Base-by-base conservation (phyloP, 2,329 filamentous ascomycete genomes). In the Venturiaceae sp. region DNA sequence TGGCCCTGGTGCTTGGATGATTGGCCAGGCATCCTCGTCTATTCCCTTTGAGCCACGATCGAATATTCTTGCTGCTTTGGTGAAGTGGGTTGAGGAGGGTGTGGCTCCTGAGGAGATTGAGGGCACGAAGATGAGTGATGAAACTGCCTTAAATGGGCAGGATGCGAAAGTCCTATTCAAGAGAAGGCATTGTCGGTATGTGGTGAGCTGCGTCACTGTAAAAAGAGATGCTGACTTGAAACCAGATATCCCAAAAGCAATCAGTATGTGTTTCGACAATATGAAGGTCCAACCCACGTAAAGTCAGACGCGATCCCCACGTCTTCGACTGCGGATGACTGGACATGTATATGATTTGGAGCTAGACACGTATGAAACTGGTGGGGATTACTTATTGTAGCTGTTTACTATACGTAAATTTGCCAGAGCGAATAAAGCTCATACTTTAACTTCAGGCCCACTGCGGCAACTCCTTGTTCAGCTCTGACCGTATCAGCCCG, bases 61-160 rank as follows among this genome's bases (percentile, higher is more conserved):
- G 8, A 60, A 60, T 23, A 54, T 57, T 39, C 36, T 60, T 11
- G 54, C 37, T 30, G 58, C 58, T 8, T 23, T 60, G 19, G 58
- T 60, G 16, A 7, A 39, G 13, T 60, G 58, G 58, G 58, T 60
- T 13, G 58, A 60, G 33, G 33, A 60, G 23, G 58, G 58, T 2
- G 28, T 34, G 4, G 58, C 58, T 5, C 58, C 41, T 13, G 33
- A 57, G 5, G 44, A 30, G 32, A 13, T 57, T 5, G 55, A 57
- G 41, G 55, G 55, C 3, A 57, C 55, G 41, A 57, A 52, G 7
- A 14, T 57, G 30, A 32, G 39, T 28, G 44, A 57, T 33, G 39
- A n/a, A 8, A 21, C 7, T 23, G 36, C 36, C 13, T 7, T 9
- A 7, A 21, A 13, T 7, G 50, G 50, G 13, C n/a, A n/a, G n/a